Conservation (phyloP, 495 filamentous ascomycete species). For the Neurospora discreta region DNA sequence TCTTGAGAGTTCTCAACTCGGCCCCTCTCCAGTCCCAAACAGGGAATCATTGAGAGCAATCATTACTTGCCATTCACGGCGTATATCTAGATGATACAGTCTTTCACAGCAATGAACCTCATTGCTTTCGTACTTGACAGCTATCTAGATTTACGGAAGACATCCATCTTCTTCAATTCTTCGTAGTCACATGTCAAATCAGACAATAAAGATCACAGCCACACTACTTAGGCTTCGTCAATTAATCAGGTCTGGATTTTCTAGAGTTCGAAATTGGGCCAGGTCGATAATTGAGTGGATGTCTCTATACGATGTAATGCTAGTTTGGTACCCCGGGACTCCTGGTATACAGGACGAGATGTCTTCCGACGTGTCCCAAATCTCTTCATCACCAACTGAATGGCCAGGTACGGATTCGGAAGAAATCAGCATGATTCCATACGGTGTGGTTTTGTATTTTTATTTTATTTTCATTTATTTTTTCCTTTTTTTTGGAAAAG, state of each 20-base stretch:
- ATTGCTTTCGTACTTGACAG: neutral
- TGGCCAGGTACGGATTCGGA: too few relatives aligned
- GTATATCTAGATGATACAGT: neutral
- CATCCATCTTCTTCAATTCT: neutral
- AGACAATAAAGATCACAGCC: neutral
- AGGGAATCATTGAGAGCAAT: neutral
- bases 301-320: neutral
- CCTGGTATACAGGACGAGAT: too few relatives aligned
- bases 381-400: too few relatives aligned
- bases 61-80: neutral
- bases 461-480: too few relatives aligned
- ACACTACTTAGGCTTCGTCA: neutral
- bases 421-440: too few relatives aligned
- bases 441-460: too few relatives aligned
- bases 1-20: neutral
- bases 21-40: neutral
- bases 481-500: too few relatives aligned
- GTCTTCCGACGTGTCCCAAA: too few relatives aligned
- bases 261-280: neutral
- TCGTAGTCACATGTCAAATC: neutral
- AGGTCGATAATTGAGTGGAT: neutral
- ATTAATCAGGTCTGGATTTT: neutral
- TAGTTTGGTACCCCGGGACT: too few relatives aligned
- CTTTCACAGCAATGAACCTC: neutral
- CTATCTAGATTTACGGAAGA: too few relatives aligned